Percentiles rank a stretch among this genome's conserved stretches.
phyloP scores from a whole-genome alignment of 176 grass and related monocot species.

The Triticum monococcum region DNA sequence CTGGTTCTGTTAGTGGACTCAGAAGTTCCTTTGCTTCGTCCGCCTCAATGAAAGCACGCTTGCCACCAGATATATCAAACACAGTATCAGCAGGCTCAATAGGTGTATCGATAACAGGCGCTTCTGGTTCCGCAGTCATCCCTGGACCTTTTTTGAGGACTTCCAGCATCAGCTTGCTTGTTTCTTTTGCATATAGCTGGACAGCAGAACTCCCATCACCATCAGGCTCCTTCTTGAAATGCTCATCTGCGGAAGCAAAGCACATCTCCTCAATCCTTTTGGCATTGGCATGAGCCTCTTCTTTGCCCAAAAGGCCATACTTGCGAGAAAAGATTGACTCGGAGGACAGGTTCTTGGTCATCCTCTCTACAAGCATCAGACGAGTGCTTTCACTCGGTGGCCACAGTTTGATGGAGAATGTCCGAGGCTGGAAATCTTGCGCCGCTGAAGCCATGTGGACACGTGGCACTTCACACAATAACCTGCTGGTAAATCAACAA shows the following conservation, averaged over 20 bases:
- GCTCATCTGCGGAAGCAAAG: conserved; percentile 50
- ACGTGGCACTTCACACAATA: not conserved
- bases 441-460: conserved; percentile 26
- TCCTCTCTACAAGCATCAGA: conserved; percentile 60
- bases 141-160: conserved; percentile 60
- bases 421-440: conserved; percentile 33
- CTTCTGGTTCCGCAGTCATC: conserved; percentile 6
- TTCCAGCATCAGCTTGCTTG: conserved; percentile 76
- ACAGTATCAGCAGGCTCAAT: conserved; percentile 29
- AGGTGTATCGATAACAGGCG: conserved; percentile 18
- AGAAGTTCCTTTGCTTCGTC: not conserved
- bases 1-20: not conserved
- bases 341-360: conserved; percentile 65
- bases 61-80: conserved; percentile 71
- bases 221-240: conserved; percentile 68
- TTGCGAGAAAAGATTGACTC: conserved; percentile 67
- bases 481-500: not conserved
- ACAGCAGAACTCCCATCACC: conserved; percentile 76
- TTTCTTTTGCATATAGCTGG: conserved; percentile 75
- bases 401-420: conserved; percentile 86
- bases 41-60: conserved; percentile 43
- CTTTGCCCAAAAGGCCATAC: conserved; percentile 63
- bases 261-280: conserved; percentile 56
- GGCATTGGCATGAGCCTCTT: conserved; percentile 62
- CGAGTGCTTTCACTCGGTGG: conserved; percentile 69